phyloP scores from a whole-genome alignment of 208 protist species.

The Trypanosoma platydactyli region DNA sequence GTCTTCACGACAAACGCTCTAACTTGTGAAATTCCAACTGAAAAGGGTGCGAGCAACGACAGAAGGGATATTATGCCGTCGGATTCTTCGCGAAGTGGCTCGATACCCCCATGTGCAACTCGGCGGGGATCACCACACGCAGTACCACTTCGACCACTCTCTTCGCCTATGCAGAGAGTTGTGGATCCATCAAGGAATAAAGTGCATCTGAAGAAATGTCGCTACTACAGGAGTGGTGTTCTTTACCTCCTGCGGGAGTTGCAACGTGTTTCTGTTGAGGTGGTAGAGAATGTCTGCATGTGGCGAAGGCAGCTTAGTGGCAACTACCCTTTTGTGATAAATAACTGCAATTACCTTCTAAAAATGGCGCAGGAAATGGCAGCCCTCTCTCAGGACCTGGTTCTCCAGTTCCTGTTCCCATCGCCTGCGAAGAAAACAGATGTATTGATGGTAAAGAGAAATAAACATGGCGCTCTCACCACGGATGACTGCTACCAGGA shows the following conservation, averaged over 20 bases:
- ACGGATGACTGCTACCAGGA: background rate
- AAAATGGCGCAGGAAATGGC: constrained; percentile 38
- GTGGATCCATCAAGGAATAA: background rate
- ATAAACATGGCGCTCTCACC: background rate
- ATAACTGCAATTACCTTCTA: constrained; percentile 46
- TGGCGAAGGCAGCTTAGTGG: constrained; percentile 29
- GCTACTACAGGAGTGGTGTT: constrained; percentile 37
- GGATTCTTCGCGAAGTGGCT: background rate
- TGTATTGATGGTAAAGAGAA: background rate
- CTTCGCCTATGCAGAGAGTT: background rate
- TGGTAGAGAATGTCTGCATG: constrained; percentile 33
- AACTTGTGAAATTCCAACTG: no score
- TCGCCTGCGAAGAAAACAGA: background rate
- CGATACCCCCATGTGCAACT: background rate
- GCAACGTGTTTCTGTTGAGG: constrained; percentile 37
- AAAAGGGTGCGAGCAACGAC: no score
- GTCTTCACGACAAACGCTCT: no score
- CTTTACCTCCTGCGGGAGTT: constrained; percentile 40
- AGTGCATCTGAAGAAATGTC: background rate
- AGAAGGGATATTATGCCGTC: background rate
- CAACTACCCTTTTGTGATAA: constrained; percentile 38
- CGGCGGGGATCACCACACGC: background rate
- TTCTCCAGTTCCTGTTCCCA: constrained; percentile 17
- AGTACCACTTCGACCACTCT: background rate
- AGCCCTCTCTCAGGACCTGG: constrained; percentile 24